These are phyloP conservation scores for Neoboletus brunneissimus DNA, from an alignment of 768 basidiomycete species.

Conservation along the genomic window DNA sequence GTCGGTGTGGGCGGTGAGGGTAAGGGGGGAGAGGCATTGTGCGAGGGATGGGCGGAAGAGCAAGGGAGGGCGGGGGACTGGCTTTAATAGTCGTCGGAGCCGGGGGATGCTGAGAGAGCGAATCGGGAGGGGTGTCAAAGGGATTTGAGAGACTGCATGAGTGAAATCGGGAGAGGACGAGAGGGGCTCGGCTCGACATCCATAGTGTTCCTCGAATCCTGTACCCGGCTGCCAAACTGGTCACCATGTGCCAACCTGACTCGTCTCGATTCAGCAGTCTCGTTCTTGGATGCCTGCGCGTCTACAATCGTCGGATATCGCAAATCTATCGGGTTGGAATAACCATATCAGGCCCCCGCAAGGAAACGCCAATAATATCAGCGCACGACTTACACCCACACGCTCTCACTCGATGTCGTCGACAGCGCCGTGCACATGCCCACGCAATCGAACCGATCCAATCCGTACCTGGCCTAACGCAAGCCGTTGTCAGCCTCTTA, in stretches of 20 bases:
- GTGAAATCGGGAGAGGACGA: conserved; percentile 36
- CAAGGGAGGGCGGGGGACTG: conserved; percentile 12
- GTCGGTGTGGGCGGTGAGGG: conserved; percentile 35
- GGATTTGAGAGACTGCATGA: conserved; percentile 21
- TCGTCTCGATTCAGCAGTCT: conserved; percentile 37
- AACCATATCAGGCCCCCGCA: conserved; percentile 19
- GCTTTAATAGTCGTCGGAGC: conserved; percentile 41
- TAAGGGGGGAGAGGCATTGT: conserved; percentile 44
- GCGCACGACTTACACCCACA: conserved; percentile 4
- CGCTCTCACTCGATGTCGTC: neutral
- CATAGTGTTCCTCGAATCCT: conserved; percentile 33
- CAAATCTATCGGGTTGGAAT: conserved; percentile 19
- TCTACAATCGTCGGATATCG: conserved; percentile 18
- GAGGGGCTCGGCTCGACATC: conserved; percentile 41
- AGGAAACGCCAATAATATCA: conserved; percentile 21
- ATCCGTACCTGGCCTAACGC: conserved; percentile 6
- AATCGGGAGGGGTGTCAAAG: conserved; percentile 33
- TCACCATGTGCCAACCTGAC: conserved; percentile 42
- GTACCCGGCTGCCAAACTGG: conserved; percentile 34
- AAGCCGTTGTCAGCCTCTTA: neutral
- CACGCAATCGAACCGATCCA: conserved; percentile 7
- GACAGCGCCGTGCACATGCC: neutral
- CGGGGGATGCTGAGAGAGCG: conserved; percentile 25
- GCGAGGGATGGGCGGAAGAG: conserved; percentile 29
- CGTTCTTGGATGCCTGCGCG: conserved; percentile 17